These are phyloP conservation scores for Termitomyces sp. DNA, from an alignment of 768 basidiomycete genomes.

Conservation along the genomic window DNA sequence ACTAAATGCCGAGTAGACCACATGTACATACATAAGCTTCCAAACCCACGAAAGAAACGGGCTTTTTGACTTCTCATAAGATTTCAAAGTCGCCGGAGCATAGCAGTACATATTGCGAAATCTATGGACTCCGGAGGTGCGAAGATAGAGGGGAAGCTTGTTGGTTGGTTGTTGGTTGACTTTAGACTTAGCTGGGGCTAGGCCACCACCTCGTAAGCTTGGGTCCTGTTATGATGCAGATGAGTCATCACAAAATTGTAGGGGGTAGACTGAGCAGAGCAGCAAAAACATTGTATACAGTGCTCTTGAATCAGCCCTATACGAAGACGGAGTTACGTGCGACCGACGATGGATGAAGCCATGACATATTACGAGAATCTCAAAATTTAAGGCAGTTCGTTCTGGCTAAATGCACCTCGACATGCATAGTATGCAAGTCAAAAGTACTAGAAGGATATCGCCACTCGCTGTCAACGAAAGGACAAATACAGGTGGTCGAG, in stretches of 20 bases:
- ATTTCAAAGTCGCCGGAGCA: background rate
- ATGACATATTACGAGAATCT: background rate
- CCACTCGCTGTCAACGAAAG: background rate
- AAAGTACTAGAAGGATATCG: background rate
- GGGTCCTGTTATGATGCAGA: background rate
- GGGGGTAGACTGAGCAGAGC: background rate
- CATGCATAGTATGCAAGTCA: background rate
- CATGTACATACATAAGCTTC: background rate
- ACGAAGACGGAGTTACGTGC: background rate
- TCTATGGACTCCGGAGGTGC: background rate
- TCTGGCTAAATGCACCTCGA: background rate
- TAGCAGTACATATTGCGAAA: background rate
- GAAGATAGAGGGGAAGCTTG: background rate
- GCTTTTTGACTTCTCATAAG: background rate
- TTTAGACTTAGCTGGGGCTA: background rate
- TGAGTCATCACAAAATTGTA: background rate
- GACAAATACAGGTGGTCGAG: background rate
- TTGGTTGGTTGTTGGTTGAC: no score
- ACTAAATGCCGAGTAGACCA: background rate
- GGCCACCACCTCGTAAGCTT: background rate
- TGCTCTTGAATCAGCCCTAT: background rate
- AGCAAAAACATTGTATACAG: background rate
- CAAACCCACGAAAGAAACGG: slow-evolving; percentile 7
- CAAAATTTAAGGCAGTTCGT: background rate
- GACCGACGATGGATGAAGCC: background rate